Evolutionary conservation across 345 rosid genomes (phyloP).

Genomic region (Eucalyptus coolabah): DNA sequence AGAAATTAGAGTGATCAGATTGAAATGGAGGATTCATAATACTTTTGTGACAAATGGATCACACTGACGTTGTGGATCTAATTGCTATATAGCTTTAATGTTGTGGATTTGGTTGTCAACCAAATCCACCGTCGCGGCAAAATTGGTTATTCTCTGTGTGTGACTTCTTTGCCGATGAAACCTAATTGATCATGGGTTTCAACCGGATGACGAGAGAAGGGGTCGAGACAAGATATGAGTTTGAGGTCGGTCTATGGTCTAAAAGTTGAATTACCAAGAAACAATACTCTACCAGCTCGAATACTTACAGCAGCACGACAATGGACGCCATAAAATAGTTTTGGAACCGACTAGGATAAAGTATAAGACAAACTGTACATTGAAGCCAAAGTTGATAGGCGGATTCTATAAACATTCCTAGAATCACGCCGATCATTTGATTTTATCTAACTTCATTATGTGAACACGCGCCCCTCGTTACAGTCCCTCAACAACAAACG

Average conservation of each 20-base stretch:
- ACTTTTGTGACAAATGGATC: not conserved
- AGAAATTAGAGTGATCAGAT: not conserved
- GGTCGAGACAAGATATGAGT: not conserved
- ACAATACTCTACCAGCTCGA: not conserved
- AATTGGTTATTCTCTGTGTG: not conserved
- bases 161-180: not conserved
- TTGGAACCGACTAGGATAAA: not conserved
- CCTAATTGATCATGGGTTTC: not conserved
- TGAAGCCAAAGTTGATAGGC: not conserved
- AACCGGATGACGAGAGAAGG: accelerated
- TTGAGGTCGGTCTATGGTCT: not conserved
- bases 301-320: not conserved
- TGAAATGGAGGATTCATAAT: not conserved
- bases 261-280: not conserved
- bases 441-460: not conserved
- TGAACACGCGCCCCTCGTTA: not conserved
- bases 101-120: not conserved
- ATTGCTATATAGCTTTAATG: not conserved
- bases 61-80: accelerated
- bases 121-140: not conserved
- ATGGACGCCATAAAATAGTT: not conserved
- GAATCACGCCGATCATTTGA: not conserved
- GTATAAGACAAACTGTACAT: not conserved
- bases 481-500: not conserved
- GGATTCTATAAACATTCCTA: not conserved